phyloP scores from a whole-genome alignment of 306 rosid species.

The Carpinus fangiana region DNA sequence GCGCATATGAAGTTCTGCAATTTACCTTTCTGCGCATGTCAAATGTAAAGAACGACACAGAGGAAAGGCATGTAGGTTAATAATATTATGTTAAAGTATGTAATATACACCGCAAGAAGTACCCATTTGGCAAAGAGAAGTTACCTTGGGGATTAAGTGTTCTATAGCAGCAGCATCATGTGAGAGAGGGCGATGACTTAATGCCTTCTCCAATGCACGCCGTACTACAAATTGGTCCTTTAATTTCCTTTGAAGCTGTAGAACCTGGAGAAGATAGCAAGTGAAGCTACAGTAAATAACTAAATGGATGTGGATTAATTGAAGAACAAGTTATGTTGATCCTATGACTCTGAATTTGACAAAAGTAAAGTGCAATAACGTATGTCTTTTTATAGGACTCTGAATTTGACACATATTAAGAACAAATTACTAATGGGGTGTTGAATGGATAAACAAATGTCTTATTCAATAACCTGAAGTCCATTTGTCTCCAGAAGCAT shows the following conservation, averaged over 20 bases:
- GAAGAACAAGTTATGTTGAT: conserved; percentile 10
- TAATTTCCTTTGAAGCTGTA: conserved; percentile 69
- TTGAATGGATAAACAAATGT: not conserved
- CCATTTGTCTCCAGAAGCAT: conserved; percentile 10
- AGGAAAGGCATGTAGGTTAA: not conserved
- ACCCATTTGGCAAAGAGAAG: conserved; percentile 1
- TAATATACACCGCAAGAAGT: not conserved
- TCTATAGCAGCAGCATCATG: conserved; percentile 40
- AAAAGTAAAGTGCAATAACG: not conserved
- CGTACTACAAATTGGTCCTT: conserved; percentile 66
- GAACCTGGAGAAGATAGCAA: conserved; percentile 52
- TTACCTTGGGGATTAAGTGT: conserved; percentile 73
- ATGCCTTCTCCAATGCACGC: conserved; percentile 65
- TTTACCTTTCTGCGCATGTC: not conserved
- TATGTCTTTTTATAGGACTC: not conserved
- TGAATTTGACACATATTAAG: not conserved
- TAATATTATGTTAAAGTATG: not conserved
- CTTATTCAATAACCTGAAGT: not conserved
- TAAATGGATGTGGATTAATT: conserved; percentile 1
- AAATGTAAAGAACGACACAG: not conserved
- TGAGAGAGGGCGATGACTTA: conserved; percentile 53
- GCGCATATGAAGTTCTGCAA: not conserved
- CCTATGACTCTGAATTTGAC: not conserved
- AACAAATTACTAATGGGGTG: not conserved
- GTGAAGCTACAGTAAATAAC: conserved; percentile 21